A percentile compares a stretch with the other conserved stretches of the same genome.
phyloP scores from a whole-genome alignment of 2,329 filamentous ascomycete species.

The Stachybotrys chlorohalonatus region DNA sequence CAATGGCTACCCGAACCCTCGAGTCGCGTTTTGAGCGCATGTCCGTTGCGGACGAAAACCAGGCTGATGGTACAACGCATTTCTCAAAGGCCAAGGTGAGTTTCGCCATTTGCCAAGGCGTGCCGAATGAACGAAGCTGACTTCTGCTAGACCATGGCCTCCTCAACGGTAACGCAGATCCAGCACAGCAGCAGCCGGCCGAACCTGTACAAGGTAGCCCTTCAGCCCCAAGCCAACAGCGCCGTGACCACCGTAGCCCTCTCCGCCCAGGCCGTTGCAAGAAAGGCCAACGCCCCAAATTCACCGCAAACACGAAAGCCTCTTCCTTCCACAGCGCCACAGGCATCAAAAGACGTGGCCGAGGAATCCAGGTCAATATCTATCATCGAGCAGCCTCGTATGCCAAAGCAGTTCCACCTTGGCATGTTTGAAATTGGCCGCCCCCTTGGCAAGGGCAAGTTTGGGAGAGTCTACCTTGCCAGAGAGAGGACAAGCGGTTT shows the following conservation, averaged over 20 bases:
- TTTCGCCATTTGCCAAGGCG: not conserved
- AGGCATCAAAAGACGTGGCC: slow-evolving; percentile 38
- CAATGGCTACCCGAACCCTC: slow-evolving; percentile 66
- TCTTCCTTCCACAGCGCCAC: slow-evolving; percentile 29
- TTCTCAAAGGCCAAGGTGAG: slow-evolving; percentile 73
- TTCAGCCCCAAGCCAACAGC: slow-evolving; percentile 69
- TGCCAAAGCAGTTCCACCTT: slow-evolving; percentile 66
- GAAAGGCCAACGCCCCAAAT: slow-evolving; percentile 33
- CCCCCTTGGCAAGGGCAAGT: slow-evolving; percentile 80
- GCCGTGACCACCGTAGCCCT: slow-evolving; percentile 57
- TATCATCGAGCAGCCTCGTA: slow-evolving; percentile 46
- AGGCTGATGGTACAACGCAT: slow-evolving; percentile 38
- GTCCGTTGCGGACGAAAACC: slow-evolving; percentile 81
- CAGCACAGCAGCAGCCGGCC: slow-evolving; percentile 54
- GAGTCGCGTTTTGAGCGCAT: slow-evolving; percentile 86
- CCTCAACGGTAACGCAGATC: slow-evolving; percentile 29
- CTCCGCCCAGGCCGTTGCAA: slow-evolving; percentile 55
- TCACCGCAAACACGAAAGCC: slow-evolving; percentile 43
- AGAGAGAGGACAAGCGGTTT: slow-evolving; percentile 71
- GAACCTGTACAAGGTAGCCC: slow-evolving; percentile 76
- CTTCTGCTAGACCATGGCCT: slow-evolving; percentile 26
- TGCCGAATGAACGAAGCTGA: slow-evolving; percentile 13
- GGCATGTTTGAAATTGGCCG: slow-evolving; percentile 93
- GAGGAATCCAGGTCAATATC: slow-evolving; percentile 42
- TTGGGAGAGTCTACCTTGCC: slow-evolving; percentile 76